Conservation (phyloP, 1,139 yeast genomes). For the Suzukiozyma palmioleophila region DNA sequence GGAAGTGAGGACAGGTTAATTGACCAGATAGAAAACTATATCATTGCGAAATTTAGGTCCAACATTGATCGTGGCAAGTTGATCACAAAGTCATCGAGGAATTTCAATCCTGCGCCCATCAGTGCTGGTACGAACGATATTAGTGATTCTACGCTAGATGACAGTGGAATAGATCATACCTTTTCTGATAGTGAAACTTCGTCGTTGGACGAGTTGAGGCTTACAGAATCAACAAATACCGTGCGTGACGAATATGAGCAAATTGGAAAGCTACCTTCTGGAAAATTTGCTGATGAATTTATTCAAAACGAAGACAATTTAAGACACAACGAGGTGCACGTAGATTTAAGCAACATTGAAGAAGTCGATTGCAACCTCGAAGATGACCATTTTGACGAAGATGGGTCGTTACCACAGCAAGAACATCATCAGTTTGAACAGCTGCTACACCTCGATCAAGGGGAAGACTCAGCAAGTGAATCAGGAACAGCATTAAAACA, state of each 20-base stretch:
- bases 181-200: constrained; percentile 2
- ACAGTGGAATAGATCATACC: constrained; percentile 1
- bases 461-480: too few species aligned
- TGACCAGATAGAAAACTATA: constrained; percentile 26
- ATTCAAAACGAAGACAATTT: constrained; percentile 27
- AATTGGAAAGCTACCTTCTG: neutral
- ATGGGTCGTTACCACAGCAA: too few species aligned
- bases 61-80: neutral
- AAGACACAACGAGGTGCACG: constrained; percentile 27
- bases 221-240: neutral
- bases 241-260: neutral
- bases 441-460: too few species aligned
- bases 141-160: constrained; percentile 12
- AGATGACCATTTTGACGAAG: neutral
- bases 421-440: too few species aligned
- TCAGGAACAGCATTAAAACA: neutral
- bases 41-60: constrained; percentile 8
- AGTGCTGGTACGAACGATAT: neutral
- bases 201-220: constrained; percentile 1
- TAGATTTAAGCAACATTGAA: constrained; percentile 7
- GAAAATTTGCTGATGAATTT: constrained; percentile 10
- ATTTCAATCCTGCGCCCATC: neutral
- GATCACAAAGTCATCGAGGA: too few species aligned
- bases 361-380: constrained; percentile 9
- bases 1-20: constrained; percentile 28